Evolutionary conservation across 208 protist species (phyloP).

Genomic region (Leishmania gerbilli): DNA sequence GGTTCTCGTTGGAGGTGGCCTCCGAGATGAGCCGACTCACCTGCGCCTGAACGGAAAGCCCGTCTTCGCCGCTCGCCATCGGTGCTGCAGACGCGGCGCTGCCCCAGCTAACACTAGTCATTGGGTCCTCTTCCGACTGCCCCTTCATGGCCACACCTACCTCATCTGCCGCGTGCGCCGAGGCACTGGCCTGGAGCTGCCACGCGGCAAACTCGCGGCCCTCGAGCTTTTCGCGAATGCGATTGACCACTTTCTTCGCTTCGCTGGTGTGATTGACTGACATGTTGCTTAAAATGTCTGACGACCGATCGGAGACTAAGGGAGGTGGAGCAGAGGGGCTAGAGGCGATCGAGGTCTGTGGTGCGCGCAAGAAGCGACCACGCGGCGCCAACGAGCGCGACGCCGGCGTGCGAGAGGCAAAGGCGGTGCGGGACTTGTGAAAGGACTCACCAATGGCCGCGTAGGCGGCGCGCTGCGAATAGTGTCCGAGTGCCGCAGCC

Average conservation of each 20-base stretch:
- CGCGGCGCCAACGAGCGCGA: conserved; percentile 15
- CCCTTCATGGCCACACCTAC: conserved; percentile 8
- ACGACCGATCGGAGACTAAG: conserved; percentile 8
- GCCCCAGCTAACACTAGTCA: neutral
- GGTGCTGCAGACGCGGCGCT: conserved; percentile 4
- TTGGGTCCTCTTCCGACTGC: conserved; percentile 3
- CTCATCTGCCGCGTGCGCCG: conserved; percentile 11
- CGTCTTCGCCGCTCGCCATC: conserved; percentile 37
- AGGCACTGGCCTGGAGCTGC: conserved; percentile 13
- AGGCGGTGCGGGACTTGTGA: conserved; percentile 33
- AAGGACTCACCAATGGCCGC: conserved; percentile 43
- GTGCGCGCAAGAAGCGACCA: conserved; percentile 21
- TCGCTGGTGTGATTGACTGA: conserved; percentile 85
- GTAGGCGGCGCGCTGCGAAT: conserved; percentile 39
- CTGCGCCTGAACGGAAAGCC: conserved; percentile 82
- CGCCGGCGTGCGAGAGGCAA: conserved; percentile 26
- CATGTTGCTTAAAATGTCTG: conserved; percentile 22
- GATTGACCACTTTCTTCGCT: conserved; percentile 95
- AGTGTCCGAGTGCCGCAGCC: conserved; percentile 16
- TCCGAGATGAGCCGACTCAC: conserved; percentile 95
- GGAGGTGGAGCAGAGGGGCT: neutral
- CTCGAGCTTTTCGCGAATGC: conserved; percentile 98
- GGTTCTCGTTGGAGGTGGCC: conserved; percentile 98
- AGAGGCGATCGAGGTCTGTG: conserved; percentile 15
- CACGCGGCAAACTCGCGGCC: conserved; percentile 95